Percentiles rank a stretch among this genome's conserved stretches.
Conservation (phyloP, 2,329 filamentous ascomycete species). For the Fusarium temperatum region DNA sequence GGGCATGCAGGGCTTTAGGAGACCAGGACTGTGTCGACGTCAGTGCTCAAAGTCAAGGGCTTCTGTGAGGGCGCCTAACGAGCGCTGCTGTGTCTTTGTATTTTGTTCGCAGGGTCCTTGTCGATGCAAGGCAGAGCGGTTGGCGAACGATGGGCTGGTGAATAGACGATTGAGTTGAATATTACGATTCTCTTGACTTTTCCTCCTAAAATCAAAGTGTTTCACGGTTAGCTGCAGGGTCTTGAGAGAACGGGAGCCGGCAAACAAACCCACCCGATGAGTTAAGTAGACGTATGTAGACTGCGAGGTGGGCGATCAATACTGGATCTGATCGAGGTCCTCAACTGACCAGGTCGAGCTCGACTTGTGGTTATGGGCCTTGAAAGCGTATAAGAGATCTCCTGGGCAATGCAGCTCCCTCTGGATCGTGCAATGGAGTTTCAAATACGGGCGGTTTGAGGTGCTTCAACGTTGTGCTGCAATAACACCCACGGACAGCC, state of each 20-base stretch:
- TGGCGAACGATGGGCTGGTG: conserved; percentile 21
- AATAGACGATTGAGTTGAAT: conserved; percentile 9
- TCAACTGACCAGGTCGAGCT: conserved; percentile 6
- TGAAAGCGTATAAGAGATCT: conserved; percentile 18
- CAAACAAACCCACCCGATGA: conserved; percentile 28
- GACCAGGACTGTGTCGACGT: conserved; percentile 32
- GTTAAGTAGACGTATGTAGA: conserved; percentile 3
- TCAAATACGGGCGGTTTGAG: conserved; percentile 31
- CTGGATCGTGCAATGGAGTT: conserved; percentile 5
- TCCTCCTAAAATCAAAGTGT: conserved; percentile 8
- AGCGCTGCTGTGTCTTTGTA: conserved; percentile 9
- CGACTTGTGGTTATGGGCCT: conserved; percentile 6
- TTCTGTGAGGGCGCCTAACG: conserved; percentile 27
- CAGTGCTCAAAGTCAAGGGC: conserved; percentile 35
- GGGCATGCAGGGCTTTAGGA: conserved; percentile 39
- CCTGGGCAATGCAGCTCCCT: not conserved
- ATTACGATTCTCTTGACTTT: conserved; percentile 11
- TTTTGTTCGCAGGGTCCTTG: conserved; percentile 18
- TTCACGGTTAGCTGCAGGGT: conserved; percentile 38
- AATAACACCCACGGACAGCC: conserved; percentile 26
- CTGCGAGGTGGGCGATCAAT: conserved; percentile 27
- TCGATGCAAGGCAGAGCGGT: conserved; percentile 25
- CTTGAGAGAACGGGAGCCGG: conserved; percentile 29
- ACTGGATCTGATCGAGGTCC: conserved; percentile 19
- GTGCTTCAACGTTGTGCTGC: conserved; percentile 34